Percentiles rank a stretch among this genome's conserved stretches.
Evolutionary conservation across 169 alveolate species (phyloP).

Genomic region (Plasmodium vinckei): DNA sequence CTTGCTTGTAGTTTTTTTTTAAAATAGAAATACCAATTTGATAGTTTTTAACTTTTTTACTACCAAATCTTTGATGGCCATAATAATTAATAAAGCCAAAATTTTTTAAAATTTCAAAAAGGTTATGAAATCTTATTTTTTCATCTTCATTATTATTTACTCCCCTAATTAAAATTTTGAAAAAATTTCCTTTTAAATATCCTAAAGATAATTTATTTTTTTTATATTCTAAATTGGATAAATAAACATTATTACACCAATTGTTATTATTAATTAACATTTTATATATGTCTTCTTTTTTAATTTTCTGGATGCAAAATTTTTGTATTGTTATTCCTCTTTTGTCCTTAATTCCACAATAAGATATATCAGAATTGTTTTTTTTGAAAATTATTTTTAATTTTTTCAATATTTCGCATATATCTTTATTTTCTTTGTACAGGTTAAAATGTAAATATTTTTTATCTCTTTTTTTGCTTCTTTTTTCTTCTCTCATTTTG

Average conservation of each 20-base stretch:
- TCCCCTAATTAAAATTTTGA: conserved; percentile 91
- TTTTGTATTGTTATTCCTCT: conserved; percentile 94
- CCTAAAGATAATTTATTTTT: conserved; percentile 90
- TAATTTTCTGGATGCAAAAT: conserved; percentile 80
- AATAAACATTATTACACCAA: conserved; percentile 87
- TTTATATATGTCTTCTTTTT: conserved; percentile 81
- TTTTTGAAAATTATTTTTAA: conserved; percentile 89
- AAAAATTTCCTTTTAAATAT: conserved; percentile 92
- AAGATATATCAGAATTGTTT: conserved; percentile 85
- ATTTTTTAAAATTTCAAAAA: conserved; percentile 84
- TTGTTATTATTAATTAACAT: conserved; percentile 78
- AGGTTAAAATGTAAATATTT: conserved; percentile 85
- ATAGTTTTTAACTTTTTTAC: conserved; percentile 90
- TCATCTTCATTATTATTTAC: conserved; percentile 65
- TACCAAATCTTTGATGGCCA: conserved; percentile 96
- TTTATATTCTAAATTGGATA: conserved; percentile 88
- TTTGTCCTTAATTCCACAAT: conserved; percentile 95
- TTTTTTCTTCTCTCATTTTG: conserved; percentile 12
- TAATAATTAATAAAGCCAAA: conserved; percentile 94
- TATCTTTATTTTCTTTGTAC: conserved; percentile 92
- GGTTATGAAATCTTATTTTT: conserved; percentile 57
- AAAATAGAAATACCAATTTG: conserved; percentile 91
- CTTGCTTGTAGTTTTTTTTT: conserved; percentile 85
- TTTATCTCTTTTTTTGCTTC: conserved; percentile 28
- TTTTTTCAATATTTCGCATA: conserved; percentile 91